Evolutionary conservation across 2,329 filamentous ascomycete genomes (phyloP).

Genomic region (Knoxdaviesia capensis): DNA sequence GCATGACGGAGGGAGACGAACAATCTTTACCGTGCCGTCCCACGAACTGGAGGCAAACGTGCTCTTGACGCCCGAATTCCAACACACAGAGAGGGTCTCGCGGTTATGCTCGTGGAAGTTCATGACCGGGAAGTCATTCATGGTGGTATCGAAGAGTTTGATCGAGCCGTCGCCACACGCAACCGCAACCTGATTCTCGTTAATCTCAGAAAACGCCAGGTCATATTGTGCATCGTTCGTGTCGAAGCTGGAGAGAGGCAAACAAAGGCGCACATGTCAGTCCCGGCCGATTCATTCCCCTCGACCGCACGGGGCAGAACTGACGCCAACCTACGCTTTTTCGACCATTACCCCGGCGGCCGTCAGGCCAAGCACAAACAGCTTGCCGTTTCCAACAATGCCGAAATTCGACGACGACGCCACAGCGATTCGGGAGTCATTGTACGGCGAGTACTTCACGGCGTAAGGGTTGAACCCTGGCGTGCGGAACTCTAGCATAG

Average conservation of each 20-base stretch:
- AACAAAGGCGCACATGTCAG: not conserved
- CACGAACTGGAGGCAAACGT: conserved; percentile 82
- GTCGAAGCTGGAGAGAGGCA: conserved; percentile 45
- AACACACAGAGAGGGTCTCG: conserved; percentile 81
- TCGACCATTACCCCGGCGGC: conserved; percentile 59
- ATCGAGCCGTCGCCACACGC: conserved; percentile 86
- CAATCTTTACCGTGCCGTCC: conserved; percentile 90
- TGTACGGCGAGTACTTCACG: conserved; percentile 97
- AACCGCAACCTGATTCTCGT: conserved; percentile 82
- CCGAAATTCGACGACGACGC: conserved; percentile 88
- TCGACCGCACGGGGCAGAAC: not conserved
- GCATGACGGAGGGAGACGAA: conserved; percentile 13
- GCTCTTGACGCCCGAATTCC: conserved; percentile 82
- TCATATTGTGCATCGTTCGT: conserved; percentile 97
- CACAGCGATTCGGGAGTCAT: conserved; percentile 83
- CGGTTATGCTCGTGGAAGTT: conserved; percentile 86
- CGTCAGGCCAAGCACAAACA: conserved; percentile 71
- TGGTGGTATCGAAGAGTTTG: conserved; percentile 75
- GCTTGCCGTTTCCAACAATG: conserved; percentile 82
- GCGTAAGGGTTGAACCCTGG: conserved; percentile 90
- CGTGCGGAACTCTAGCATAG: conserved; percentile 87
- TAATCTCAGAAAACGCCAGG: conserved; percentile 82
- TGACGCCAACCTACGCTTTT: conserved; percentile 41
- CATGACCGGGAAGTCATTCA: conserved; percentile 71
- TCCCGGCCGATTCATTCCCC: too few species aligned